Evolutionary conservation across 2,329 filamentous ascomycete species (phyloP).

Genomic region (Xylaria sp.): DNA sequence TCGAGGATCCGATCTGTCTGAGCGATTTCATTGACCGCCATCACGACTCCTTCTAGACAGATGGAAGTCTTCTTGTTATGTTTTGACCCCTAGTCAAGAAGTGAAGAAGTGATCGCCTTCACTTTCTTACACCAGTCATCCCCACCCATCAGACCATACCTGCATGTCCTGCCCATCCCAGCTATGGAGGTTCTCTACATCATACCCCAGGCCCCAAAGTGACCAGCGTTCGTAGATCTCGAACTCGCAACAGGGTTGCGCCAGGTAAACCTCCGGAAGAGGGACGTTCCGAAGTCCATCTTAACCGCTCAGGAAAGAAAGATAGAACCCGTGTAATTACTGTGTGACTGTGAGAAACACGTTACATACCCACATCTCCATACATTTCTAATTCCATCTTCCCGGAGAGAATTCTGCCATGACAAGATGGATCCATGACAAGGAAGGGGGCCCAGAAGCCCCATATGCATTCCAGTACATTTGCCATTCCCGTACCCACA

Average conservation of each 20-base stretch:
- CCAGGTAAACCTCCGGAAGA: not conserved
- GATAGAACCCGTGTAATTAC: not conserved
- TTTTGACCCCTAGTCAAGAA: no score
- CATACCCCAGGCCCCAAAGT: not conserved
- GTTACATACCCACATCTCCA: not conserved
- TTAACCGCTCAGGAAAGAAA: not conserved
- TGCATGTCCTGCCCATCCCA: not conserved
- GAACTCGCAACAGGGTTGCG: not conserved
- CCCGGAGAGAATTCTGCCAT: no score
- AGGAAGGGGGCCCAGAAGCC: no score
- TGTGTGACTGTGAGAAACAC: not conserved
- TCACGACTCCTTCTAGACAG: no score
- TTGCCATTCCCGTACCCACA: no score
- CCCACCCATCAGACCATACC: slow-evolving; percentile 1
- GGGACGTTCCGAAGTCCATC: not conserved
- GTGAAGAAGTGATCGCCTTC: no score
- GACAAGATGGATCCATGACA: no score
- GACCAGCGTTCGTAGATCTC: not conserved
- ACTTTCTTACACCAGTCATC: not conserved
- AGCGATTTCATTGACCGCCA: no score
- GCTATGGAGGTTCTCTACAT: not conserved
- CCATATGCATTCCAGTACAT: no score
- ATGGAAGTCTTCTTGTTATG: no score
- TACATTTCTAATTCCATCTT: no score
- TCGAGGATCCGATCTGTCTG: no score